phyloP scores from a whole-genome alignment of 768 basidiomycete species.

The Flagelloscypha sp. region DNA sequence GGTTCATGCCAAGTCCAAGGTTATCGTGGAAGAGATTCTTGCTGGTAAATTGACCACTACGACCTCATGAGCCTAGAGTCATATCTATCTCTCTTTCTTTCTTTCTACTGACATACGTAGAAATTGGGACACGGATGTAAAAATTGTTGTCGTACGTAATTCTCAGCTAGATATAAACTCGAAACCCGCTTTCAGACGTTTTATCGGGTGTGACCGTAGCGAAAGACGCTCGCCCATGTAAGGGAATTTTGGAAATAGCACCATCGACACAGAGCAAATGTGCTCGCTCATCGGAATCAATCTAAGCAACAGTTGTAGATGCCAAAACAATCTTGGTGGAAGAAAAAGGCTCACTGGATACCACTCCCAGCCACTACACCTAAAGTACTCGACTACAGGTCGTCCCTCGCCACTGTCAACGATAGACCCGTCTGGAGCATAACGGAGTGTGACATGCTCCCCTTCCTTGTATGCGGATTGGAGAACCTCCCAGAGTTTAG shows the following conservation, averaged over 20 bases:
- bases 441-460: slow-evolving; percentile 55
- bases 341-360: slow-evolving; percentile 49
- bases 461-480: slow-evolving; percentile 74
- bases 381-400: slow-evolving; percentile 65
- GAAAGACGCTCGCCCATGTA: slow-evolving; percentile 51
- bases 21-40: slow-evolving; percentile 45
- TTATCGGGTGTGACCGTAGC: slow-evolving; percentile 27
- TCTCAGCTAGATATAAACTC: too few relatives aligned
- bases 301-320: slow-evolving; percentile 32
- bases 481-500: slow-evolving; percentile 47
- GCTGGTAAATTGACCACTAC: slow-evolving; percentile 3
- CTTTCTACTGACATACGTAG: too few relatives aligned
- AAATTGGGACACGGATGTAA: too few relatives aligned
- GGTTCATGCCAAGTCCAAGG: slow-evolving; percentile 56
- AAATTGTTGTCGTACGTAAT: too few relatives aligned
- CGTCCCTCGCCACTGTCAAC: slow-evolving; percentile 36
- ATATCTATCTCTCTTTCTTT: too few relatives aligned
- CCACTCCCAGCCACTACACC: slow-evolving; percentile 84
- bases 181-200: too few relatives aligned
- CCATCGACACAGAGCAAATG: slow-evolving; percentile 80
- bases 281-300: slow-evolving; percentile 47
- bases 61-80: slow-evolving; percentile 4
- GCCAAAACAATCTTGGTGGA: slow-evolving; percentile 4
- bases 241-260: slow-evolving; percentile 51
- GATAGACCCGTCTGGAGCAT: slow-evolving; percentile 36